phyloP scores from a whole-genome alignment of 257 asterid genomes.

The Solanum tacnaense region DNA sequence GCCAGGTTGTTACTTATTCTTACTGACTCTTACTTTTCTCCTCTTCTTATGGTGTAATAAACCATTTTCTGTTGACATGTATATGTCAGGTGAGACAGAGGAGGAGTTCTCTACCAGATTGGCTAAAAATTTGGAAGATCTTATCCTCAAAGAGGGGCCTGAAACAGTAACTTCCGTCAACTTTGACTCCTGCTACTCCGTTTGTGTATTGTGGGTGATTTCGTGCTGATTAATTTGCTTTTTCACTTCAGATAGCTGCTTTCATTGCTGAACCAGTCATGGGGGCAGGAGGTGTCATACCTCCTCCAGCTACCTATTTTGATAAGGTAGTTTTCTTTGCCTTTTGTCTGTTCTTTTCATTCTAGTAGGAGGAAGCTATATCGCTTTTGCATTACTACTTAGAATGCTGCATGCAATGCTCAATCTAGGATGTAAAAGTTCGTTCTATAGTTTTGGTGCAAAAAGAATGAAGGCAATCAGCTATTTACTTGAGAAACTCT shows the following conservation, averaged over 20 bases:
- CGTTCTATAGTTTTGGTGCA: neutral
- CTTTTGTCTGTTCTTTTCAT: neutral
- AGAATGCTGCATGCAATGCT: neutral
- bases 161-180: conserved; percentile 59
- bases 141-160: conserved; percentile 88
- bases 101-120: conserved; percentile 88
- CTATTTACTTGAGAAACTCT: neutral
- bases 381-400: neutral
- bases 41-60: neutral
- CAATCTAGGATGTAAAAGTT: neutral
- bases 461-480: neutral
- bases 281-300: conserved; percentile 99
- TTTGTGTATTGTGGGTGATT: neutral
- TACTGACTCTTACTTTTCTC: neutral
- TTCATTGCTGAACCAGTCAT: conserved; percentile 95
- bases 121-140: conserved; percentile 83
- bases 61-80: neutral
- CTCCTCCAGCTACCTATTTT: conserved; percentile 87
- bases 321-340: conserved; percentile 49
- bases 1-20: conserved; percentile 47
- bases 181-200: neutral
- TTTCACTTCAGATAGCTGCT: conserved; percentile 67
- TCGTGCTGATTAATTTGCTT: neutral
- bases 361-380: neutral
- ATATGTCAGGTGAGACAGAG: conserved; percentile 68